These are phyloP conservation scores for Cicer judaicum DNA, from an alignment of 306 rosid genomes.

Conservation along the genomic window DNA sequence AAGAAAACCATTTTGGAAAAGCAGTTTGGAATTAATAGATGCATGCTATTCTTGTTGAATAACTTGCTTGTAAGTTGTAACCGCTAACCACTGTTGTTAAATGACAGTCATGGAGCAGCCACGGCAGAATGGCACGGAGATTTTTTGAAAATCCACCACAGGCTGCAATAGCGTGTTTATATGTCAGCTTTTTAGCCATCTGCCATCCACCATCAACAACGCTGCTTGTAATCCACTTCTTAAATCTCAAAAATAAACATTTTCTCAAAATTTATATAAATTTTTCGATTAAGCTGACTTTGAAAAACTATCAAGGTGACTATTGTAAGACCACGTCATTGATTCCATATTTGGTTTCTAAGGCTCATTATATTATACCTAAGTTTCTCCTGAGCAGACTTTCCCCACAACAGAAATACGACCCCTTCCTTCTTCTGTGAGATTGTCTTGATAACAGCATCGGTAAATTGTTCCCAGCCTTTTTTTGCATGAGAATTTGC, in stretches of 20 bases:
- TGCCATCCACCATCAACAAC: no score
- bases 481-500: conserved; percentile 94
- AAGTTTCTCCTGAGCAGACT: conserved; percentile 82
- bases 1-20: conserved; percentile 27
- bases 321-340: conserved; percentile 17
- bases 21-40: conserved; percentile 26
- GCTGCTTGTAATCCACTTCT: background rate
- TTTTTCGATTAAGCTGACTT: conserved; percentile 19
- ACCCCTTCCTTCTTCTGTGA: conserved; percentile 87
- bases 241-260: conserved; percentile 1
- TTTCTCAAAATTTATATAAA: background rate
- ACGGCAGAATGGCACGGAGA: no score
- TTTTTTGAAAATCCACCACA: no score
- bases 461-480: conserved; percentile 97
- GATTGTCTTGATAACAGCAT: conserved; percentile 80
- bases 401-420: conserved; percentile 92
- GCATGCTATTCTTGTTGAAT: background rate
- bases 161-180: no score
- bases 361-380: conserved; percentile 49
- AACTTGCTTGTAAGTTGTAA: background rate
- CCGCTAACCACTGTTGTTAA: no score
- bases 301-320: conserved; percentile 6
- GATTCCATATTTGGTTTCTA: conserved; percentile 21
- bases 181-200: no score
- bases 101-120: no score